phyloP scores from a whole-genome alignment of 2,329 filamentous ascomycete species.

The Graphilbum ipis-grandicollis region DNA sequence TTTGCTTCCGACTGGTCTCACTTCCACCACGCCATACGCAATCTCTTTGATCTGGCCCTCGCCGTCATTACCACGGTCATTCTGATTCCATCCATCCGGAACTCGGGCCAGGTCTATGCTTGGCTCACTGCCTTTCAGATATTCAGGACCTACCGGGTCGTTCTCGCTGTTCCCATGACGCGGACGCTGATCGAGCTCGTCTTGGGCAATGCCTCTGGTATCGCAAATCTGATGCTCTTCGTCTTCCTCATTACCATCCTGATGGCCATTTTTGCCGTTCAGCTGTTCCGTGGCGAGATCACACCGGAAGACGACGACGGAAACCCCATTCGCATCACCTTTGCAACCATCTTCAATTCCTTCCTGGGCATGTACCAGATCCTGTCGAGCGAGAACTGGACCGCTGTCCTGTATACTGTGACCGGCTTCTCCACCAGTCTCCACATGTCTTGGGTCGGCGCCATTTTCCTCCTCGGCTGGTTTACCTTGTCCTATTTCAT shows the following conservation, averaged over 20 bases:
- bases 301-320: constrained; percentile 44
- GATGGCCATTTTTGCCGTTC: constrained; percentile 79
- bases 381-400: constrained; percentile 94
- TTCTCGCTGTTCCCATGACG: constrained; percentile 76
- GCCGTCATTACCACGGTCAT: constrained; percentile 73
- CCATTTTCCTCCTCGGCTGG: constrained; percentile 83
- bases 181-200: constrained; percentile 75
- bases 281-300: constrained; percentile 81
- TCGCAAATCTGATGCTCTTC: constrained; percentile 87
- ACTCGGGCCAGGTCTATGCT: constrained; percentile 55
- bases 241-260: constrained; percentile 92
- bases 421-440: constrained; percentile 48
- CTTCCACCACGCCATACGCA: constrained; percentile 58
- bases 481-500: constrained; percentile 93
- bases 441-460: constrained; percentile 80
- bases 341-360: constrained; percentile 83
- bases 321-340: constrained; percentile 52
- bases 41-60: constrained; percentile 65
- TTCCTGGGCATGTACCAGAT: constrained; percentile 98
- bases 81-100: constrained; percentile 62
- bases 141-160: constrained; percentile 76
- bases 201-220: constrained; percentile 78
- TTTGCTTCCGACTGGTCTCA: constrained; percentile 63
- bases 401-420: constrained; percentile 64
- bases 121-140: constrained; percentile 93